Evolutionary conservation across 257 asterid genomes (phyloP), one percentile per base, ranked within the genome.

Genomic region (Plantago elongata): DNA sequence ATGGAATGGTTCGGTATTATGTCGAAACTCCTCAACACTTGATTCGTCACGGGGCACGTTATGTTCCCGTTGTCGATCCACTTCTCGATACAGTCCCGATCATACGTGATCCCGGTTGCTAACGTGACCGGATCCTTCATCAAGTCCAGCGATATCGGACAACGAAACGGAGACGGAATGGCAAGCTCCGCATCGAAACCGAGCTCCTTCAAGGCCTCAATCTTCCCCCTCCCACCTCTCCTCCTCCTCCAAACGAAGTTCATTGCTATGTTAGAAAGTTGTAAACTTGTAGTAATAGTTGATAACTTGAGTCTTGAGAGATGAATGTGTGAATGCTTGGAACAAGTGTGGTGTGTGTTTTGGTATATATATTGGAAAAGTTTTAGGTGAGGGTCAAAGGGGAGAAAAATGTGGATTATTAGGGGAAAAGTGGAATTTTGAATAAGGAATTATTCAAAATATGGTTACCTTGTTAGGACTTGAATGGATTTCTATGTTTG

Each of bases 61-160:
- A 60, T 44, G 0, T 78, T 73, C 2, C 79, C 80, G 10, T 71
- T 30, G 1, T 81, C 94, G 27, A 78, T 63, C 94, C 94, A 85
- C 61, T 61, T 80, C 64, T 85, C 88, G 54, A 85, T 85, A 76
- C 83, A 80, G 13, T 80, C 86, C 3, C 94, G 77, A 45, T 85
- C 94, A 17, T 83, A 85, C 10, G 94, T 80, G 40, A 80, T 81
- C 43, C 94, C 90, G 8, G 90, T 82, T 5, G 78, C 81, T 42
- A 85, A 65, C 27, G 88, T 72, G 45, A 85, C 87, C 37, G 90
- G 90, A 68, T 85, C 94, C 45, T 77, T 81, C 94, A 85, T 85
- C 56, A 85, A 54, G 47, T 83, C 88, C 0, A 83, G 88, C 5
- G 88, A 82, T 7, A 85, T 83, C 2, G 90, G 90, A 60, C 94